phyloP scores from a whole-genome alignment of 306 rosid genomes.

The Hippophae rhamnoides region DNA sequence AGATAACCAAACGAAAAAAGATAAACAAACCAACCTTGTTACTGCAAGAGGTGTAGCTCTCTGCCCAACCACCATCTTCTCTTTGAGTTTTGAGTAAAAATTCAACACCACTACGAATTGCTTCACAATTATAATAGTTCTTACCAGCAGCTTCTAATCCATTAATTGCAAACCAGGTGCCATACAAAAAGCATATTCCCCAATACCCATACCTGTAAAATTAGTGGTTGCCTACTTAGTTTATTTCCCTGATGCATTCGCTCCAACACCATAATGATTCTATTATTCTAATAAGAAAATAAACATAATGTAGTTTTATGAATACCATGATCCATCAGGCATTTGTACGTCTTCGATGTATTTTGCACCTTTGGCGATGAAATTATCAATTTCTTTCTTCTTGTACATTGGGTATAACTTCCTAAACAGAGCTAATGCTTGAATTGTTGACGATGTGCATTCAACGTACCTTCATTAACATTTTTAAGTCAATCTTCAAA shows the following conservation, averaged over 20 bases:
- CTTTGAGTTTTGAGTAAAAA: conserved; percentile 28
- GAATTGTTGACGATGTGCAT: conserved; percentile 27
- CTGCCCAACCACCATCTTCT: conserved; percentile 37
- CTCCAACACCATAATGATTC: too few relatives aligned
- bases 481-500: background rate
- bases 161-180: conserved; percentile 30
- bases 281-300: too few relatives aligned
- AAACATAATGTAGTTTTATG: background rate
- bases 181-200: conserved; percentile 34
- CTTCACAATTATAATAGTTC: conserved; percentile 21
- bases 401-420: conserved; percentile 26
- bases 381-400: conserved; percentile 18
- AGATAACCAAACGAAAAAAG: background rate
- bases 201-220: conserved; percentile 24
- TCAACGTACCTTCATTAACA: conserved; percentile 25
- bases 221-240: too few relatives aligned
- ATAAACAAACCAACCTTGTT: conserved; percentile 10
- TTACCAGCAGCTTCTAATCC: conserved; percentile 25
- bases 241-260: too few relatives aligned
- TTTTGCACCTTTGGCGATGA: conserved; percentile 17
- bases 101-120: conserved; percentile 16
- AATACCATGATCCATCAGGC: conserved; percentile 30
- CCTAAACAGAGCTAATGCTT: conserved; percentile 19
- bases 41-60: conserved; percentile 36
- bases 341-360: conserved; percentile 22